These are phyloP conservation scores for Raddia guianensis DNA, from an alignment of 176 grass and related monocot species.

Conservation along the genomic window DNA sequence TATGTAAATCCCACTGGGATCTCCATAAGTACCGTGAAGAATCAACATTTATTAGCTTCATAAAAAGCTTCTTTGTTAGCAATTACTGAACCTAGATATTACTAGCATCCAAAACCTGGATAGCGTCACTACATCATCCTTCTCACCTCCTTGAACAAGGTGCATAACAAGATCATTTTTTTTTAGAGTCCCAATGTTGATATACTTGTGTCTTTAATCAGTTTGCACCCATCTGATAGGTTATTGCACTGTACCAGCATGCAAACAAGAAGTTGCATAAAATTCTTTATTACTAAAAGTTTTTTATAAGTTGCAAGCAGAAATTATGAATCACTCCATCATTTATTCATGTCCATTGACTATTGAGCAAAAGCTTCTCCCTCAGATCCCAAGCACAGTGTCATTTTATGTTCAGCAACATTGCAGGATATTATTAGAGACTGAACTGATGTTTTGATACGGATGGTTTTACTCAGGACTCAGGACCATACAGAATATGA, in stretches of 20 bases:
- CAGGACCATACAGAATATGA: background rate
- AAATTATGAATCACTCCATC: constrained; percentile 12
- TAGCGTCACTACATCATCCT: background rate
- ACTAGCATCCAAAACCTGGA: background rate
- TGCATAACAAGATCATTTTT: constrained; percentile 15
- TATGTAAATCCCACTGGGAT: background rate
- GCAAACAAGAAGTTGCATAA: background rate
- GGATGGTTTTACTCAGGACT: background rate
- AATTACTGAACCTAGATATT: constrained; percentile 28
- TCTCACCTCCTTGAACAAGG: background rate
- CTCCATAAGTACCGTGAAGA: background rate
- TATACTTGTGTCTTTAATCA: constrained; percentile 14
- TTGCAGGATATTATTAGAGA: background rate
- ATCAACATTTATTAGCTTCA: background rate
- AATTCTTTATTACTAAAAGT: constrained; percentile 6
- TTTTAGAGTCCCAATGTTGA: background rate
- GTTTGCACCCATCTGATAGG: background rate
- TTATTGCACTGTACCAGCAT: background rate
- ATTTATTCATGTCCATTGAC: constrained; percentile 17
- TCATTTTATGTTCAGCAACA: constrained; percentile 2
- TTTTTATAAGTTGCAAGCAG: constrained; percentile 5
- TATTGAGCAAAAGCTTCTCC: background rate
- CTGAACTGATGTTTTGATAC: constrained; percentile 8
- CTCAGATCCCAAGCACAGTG: background rate
- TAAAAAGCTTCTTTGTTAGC: background rate